phyloP scores from a whole-genome alignment of 106 monocot species.

The Dendrobium catenatum region DNA sequence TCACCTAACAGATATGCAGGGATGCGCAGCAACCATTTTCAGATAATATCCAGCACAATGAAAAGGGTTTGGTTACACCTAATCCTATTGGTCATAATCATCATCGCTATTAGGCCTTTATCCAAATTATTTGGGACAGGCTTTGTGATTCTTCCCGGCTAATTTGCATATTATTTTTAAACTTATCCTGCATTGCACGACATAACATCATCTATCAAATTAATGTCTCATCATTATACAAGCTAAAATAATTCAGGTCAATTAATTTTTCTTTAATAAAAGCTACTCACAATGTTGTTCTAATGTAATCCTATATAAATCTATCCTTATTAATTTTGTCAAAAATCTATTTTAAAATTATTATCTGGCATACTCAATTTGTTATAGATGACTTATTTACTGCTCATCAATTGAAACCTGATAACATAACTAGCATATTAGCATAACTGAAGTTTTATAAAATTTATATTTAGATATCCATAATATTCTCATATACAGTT shows the following conservation, averaged over 20 bases:
- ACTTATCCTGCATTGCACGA: too few species aligned
- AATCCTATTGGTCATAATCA: background rate
- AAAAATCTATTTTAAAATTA: background rate
- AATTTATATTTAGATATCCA: background rate
- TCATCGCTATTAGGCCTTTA: background rate
- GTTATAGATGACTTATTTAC: background rate
- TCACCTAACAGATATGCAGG: background rate
- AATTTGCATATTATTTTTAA: too few species aligned
- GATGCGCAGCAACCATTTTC: background rate
- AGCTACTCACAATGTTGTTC: background rate
- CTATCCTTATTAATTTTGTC: too few species aligned
- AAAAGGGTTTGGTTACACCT: background rate
- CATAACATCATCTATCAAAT: too few species aligned
- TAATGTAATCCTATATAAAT: background rate
- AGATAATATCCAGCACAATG: background rate
- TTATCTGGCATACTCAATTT: background rate
- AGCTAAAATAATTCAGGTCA: too few species aligned
- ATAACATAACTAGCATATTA: background rate
- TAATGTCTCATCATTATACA: too few species aligned
- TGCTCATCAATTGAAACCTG: background rate
- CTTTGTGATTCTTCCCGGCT: too few species aligned
- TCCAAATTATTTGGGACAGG: background rate
- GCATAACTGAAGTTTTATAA: background rate
- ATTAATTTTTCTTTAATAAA: too few species aligned
- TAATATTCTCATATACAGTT: background rate